Evolutionary conservation across 192 early-diverging fungal genomes (phyloP).

Genomic region (Pilobolus umbonatus): DNA sequence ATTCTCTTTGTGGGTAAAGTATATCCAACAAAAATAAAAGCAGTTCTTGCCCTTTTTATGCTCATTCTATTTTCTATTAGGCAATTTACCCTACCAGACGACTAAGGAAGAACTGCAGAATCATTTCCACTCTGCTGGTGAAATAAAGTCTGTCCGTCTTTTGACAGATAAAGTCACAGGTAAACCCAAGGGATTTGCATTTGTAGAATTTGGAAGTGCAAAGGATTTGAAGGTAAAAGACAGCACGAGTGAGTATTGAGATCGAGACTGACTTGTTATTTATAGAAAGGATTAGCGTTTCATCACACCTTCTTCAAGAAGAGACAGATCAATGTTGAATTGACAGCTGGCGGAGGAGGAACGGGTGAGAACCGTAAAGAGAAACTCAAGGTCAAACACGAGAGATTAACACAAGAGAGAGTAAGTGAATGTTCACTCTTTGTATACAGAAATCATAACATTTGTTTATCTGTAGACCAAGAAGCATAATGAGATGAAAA

Average conservation of each 20-base stretch:
- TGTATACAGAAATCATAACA: background rate
- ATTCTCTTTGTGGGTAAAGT: conserved; percentile 55
- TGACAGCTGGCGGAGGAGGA: conserved; percentile 70
- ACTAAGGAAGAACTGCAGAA: conserved; percentile 57
- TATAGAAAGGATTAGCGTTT: conserved; percentile 56
- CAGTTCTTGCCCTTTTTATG: background rate
- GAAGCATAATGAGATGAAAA: conserved; percentile 37
- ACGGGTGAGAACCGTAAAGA: conserved; percentile 44
- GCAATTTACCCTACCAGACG: conserved; percentile 60
- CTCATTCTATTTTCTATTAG: conserved; percentile 21
- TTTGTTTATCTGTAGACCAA: conserved; percentile 34
- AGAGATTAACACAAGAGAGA: conserved; percentile 48
- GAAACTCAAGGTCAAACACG: conserved; percentile 46
- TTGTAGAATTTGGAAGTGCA: conserved; percentile 58
- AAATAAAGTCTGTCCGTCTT: conserved; percentile 55
- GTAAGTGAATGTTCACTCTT: conserved; percentile 29
- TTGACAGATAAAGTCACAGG: conserved; percentile 65
- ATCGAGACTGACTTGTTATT: background rate
- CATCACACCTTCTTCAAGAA: conserved; percentile 58
- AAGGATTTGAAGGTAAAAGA: conserved; percentile 38
- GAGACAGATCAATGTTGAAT: conserved; percentile 66
- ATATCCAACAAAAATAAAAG: background rate
- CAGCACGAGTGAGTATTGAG: background rate
- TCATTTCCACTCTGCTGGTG: conserved; percentile 54
- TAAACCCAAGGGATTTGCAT: conserved; percentile 71